phyloP scores from a whole-genome alignment of 2,329 filamentous ascomycete species.

The Aulographum hederae region DNA sequence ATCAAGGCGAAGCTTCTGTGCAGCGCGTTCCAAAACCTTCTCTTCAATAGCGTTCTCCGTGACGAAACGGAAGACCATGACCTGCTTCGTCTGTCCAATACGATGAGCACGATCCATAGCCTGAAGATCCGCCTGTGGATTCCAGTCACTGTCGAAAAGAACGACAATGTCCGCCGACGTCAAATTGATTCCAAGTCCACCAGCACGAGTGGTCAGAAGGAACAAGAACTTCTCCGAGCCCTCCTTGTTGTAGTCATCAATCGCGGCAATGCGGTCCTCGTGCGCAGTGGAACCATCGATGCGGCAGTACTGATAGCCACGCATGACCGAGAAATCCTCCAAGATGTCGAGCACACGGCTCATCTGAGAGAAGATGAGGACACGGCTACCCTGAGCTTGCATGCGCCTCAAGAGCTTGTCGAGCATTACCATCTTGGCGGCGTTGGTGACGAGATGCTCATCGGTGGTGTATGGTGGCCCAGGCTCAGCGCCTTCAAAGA shows the following conservation, averaged over 20 bases:
- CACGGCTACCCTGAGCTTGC: constrained; percentile 71
- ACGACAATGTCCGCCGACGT: constrained; percentile 91
- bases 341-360: constrained; percentile 91
- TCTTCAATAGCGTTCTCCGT: constrained; percentile 98
- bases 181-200: constrained; percentile 91
- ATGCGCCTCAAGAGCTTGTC: constrained; percentile 79
- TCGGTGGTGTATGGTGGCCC: constrained; percentile 96
- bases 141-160: constrained; percentile 97
- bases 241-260: constrained; percentile 95
- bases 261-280: constrained; percentile 91
- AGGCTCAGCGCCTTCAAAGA: constrained; percentile 93
- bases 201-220: constrained; percentile 82
- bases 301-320: constrained; percentile 86
- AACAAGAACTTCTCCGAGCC: constrained; percentile 95
- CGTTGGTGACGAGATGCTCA: constrained; percentile 82
- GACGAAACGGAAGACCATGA: constrained; percentile 88
- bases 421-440: constrained; percentile 93
- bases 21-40: constrained; percentile 89
- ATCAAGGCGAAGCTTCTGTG: constrained; percentile 89
- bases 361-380: constrained; percentile 99
- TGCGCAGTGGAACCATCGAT: constrained; percentile 95
- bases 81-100: constrained; percentile 97
- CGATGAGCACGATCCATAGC: constrained; percentile 98
- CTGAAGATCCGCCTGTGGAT: constrained; percentile 92
- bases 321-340: constrained; percentile 95